These are phyloP conservation scores for Arthrobotrys sinensis DNA, from an alignment of 2,329 filamentous ascomycete species.

Conservation along the genomic window DNA sequence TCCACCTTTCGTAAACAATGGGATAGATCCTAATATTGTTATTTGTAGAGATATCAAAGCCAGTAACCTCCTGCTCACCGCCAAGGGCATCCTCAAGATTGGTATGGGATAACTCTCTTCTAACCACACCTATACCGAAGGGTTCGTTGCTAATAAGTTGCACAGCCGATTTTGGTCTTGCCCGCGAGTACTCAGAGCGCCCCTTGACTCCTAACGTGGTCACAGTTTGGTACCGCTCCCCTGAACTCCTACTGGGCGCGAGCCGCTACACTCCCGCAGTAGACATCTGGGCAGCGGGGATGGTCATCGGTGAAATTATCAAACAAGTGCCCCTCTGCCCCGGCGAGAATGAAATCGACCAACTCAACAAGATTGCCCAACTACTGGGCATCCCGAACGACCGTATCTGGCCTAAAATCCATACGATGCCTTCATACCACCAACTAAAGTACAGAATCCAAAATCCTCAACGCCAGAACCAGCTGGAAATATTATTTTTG, in stretches of 20 bases:
- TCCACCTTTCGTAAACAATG: neutral
- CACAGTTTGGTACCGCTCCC: slow-evolving; percentile 98
- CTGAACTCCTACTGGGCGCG: slow-evolving; percentile 90
- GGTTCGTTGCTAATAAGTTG: slow-evolving; percentile 7
- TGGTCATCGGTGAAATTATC: slow-evolving; percentile 95
- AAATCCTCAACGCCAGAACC: slow-evolving; percentile 63
- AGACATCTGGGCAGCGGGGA: slow-evolving; percentile 97
- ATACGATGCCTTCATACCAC: slow-evolving; percentile 62
- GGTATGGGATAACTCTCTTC: slow-evolving; percentile 61
- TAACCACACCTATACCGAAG: neutral
- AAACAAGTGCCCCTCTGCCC: slow-evolving; percentile 73
- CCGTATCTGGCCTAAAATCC: slow-evolving; percentile 65
- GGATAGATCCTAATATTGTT: slow-evolving; percentile 26
- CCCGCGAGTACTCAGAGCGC: slow-evolving; percentile 66
- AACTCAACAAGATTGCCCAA: slow-evolving; percentile 66
- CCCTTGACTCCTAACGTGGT: slow-evolving; percentile 75
- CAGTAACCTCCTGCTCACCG: slow-evolving; percentile 66
- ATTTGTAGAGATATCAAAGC: slow-evolving; percentile 66
- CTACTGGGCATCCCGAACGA: slow-evolving; percentile 66
- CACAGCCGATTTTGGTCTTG: slow-evolving; percentile 67
- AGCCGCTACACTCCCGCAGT: slow-evolving; percentile 96
- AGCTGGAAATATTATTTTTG: slow-evolving; percentile 65
- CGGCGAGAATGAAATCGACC: slow-evolving; percentile 66
- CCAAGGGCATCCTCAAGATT: slow-evolving; percentile 66
- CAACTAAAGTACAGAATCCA: slow-evolving; percentile 60